phyloP scores from a whole-genome alignment of 2,329 filamentous ascomycete species.

The Fusarium sp. region DNA sequence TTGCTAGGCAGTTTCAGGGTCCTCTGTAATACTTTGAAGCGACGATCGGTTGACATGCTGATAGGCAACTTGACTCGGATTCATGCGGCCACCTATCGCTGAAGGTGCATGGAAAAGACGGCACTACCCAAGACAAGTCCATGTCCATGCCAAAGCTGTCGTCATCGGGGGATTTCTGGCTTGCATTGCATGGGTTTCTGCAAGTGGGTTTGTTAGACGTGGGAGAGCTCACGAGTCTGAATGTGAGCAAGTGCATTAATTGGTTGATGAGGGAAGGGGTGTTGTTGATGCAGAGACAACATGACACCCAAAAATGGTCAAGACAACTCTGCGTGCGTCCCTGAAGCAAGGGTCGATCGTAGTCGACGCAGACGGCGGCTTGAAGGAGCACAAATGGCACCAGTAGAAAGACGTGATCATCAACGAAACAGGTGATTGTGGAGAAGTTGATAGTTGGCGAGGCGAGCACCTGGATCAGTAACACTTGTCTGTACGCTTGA shows the following conservation, averaged over 20 bases:
- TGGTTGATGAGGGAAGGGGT: conserved; percentile 28
- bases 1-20: conserved; percentile 18
- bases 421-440: conserved; percentile 37
- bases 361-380: conserved; percentile 23
- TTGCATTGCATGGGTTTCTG: conserved; percentile 36
- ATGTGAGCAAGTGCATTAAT: conserved; percentile 23
- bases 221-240: conserved; percentile 34
- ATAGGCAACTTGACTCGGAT: conserved; percentile 25
- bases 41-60: conserved; percentile 18
- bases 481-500: background rate
- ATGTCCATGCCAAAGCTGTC: conserved; percentile 34
- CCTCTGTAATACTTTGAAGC: conserved; percentile 5
- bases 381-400: conserved; percentile 19
- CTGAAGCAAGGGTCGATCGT: conserved; percentile 33
- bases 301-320: conserved; percentile 18
- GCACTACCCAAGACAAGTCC: conserved; percentile 14
- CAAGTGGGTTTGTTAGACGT: conserved; percentile 25
- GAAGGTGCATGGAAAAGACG: conserved; percentile 24
- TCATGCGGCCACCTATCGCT: conserved; percentile 9
- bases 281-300: conserved; percentile 35
- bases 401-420: conserved; percentile 17
- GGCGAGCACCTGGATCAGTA: conserved; percentile 25
- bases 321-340: conserved; percentile 23
- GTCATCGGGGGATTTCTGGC: conserved; percentile 39
- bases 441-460: conserved; percentile 29